Base-by-base conservation (phyloP, 192 early-diverging fungal genomes). In the Chytriomyces hyalinus region DNA sequence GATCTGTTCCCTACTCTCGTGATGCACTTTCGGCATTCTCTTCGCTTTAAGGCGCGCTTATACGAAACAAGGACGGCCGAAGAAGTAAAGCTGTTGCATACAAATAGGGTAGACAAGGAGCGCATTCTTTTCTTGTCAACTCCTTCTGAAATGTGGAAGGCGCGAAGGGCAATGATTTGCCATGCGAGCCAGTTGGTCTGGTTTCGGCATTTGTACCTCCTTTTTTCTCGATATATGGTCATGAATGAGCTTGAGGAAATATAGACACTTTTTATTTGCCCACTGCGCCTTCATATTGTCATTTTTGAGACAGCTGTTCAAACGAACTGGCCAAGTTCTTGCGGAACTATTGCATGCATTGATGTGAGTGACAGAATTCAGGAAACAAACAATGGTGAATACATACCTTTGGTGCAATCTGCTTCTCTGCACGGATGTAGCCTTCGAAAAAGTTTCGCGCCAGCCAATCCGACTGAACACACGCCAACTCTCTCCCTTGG, bases 171-270 rank as follows among this genome's bases (percentile, higher is more conserved):
- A 3, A 96, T 96, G 93, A 81, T 86, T 45, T 82, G 90, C 78
- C 96, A 98, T 67, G 83, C 87, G 72, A 91, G 88, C 59, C 96
- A 98, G 87, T 79, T 97, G 82, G 92, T 95, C 10, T 98, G 96
- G 96, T 98, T 98, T 82, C 81, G 96, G 22, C 90, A 91, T 83
- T 76, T 96, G 47, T 97, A 96, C 80, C 84, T 97, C 45, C 75
- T 90, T 8, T 93, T 95, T 78, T 96, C 95, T 44, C 83, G 94
- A 65, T 98, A 76, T 89, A 88, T n/a, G 44, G 48, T 69, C 28
- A 69, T 64, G 10, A 64, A 64, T 64, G 62, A 64, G 62, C 3
- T 64, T 15, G 62, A 64, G 26, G 26, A 28, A 64, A 64, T 64
- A 13, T 64, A 26, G 26, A 64, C 20, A 0, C 36, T 3, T 36